These are phyloP conservation scores for Oryza glumipatula DNA, from an alignment of 176 grass and related monocot genomes.

Conservation along the genomic window DNA sequence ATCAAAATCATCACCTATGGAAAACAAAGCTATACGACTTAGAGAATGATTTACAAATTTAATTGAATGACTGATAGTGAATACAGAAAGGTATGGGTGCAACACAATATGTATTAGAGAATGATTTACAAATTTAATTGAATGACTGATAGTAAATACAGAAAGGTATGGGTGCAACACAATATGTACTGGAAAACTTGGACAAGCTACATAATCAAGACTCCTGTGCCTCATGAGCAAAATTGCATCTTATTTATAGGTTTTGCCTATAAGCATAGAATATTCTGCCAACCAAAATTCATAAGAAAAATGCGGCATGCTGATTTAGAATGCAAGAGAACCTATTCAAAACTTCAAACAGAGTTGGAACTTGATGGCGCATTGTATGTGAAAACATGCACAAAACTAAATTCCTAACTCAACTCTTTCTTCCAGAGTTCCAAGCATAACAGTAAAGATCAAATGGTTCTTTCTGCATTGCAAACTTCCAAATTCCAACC, in stretches of 20 bases:
- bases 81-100: not conserved
- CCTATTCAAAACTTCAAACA: not conserved
- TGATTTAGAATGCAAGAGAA: constrained; percentile 1
- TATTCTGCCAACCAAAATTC: not conserved
- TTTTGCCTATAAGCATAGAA: not conserved
- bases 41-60: not conserved
- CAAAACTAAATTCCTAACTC: not conserved
- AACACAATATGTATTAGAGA: not conserved
- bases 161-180: not conserved
- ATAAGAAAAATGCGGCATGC: not conserved
- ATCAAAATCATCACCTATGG: constrained; percentile 85
- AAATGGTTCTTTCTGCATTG: not conserved
- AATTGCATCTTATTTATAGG: too few relatives aligned
- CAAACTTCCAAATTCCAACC: constrained; percentile 19
- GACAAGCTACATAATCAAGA: constrained; percentile 14
- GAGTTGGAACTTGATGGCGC: not conserved
- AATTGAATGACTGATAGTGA: constrained; percentile 10
- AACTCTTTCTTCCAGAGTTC: constrained; percentile 2
- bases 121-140: not conserved
- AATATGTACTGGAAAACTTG: not conserved
- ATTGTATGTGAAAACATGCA: not conserved
- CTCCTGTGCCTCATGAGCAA: not conserved
- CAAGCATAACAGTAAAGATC: not conserved
- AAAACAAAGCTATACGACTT: constrained; percentile 18
- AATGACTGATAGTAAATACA: constrained; percentile 15